A percentile compares a stretch with the other conserved stretches of the same genome.
phyloP scores from a whole-genome alignment of 208 protist genomes.

The Crithidia sp. region DNA sequence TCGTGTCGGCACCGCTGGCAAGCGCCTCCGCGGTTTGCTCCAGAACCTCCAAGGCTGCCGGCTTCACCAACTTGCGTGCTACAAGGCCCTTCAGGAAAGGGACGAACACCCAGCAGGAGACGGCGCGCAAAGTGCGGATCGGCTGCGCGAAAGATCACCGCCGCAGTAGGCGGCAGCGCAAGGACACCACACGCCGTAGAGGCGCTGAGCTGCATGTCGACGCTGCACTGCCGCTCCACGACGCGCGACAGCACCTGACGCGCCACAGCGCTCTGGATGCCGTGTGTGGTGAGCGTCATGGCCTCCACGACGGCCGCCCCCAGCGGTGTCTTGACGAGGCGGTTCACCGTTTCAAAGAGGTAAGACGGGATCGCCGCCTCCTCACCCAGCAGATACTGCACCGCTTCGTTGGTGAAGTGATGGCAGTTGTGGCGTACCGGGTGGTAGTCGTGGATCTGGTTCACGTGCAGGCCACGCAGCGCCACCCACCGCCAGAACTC shows the following conservation, averaged over 20 bases:
- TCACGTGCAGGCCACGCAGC: slow-evolving; percentile 32
- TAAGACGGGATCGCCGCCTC: slow-evolving; percentile 36
- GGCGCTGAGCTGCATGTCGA: slow-evolving; percentile 43
- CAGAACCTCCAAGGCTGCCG: slow-evolving; percentile 29
- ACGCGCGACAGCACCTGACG: slow-evolving; percentile 35
- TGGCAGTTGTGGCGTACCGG: slow-evolving; percentile 93
- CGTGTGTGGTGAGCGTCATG: slow-evolving; percentile 46
- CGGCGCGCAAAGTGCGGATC: slow-evolving; percentile 23
- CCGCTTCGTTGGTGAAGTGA: slow-evolving; percentile 81
- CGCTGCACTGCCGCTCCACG: slow-evolving; percentile 43
- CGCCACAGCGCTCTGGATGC: slow-evolving; percentile 51
- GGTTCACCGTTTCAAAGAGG: slow-evolving; percentile 55
- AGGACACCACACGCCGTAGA: slow-evolving; percentile 47
- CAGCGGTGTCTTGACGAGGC: slow-evolving; percentile 46
- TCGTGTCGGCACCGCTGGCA: slow-evolving; percentile 36
- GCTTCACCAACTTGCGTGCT: slow-evolving; percentile 30
- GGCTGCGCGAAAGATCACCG: slow-evolving; percentile 65
- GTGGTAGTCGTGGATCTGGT: slow-evolving; percentile 85
- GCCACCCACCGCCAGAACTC: slow-evolving; percentile 72
- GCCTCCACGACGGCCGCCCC: slow-evolving; percentile 49
- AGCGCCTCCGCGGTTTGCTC: slow-evolving; percentile 33
- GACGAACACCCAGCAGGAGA: slow-evolving; percentile 36
- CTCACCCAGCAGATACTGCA: slow-evolving; percentile 63
- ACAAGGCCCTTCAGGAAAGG: slow-evolving; percentile 61
- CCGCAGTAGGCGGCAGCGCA: slow-evolving; percentile 46